Evolutionary conservation across 495 filamentous ascomycete species (phyloP), one percentile per base, ranked within the genome.

Genomic region (Echria macrotheca): DNA sequence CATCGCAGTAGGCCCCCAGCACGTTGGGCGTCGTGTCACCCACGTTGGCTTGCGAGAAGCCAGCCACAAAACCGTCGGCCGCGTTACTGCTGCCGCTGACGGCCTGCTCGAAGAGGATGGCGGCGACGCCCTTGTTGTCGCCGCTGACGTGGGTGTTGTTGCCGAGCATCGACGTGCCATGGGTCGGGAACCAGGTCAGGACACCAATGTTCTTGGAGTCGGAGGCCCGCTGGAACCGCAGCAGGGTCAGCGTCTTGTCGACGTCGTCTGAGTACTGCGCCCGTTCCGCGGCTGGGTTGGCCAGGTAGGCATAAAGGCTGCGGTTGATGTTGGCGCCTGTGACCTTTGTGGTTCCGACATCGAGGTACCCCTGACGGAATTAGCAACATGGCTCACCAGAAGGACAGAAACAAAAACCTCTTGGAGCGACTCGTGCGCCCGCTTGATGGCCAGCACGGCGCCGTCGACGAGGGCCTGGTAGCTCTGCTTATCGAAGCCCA

Each of bases 101-200:
- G 37, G 79, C 84, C 56, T 87, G 77, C 62, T 98, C 91, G 49
- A 96, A 87, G 5, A 93, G 67, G 54, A 83, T 82, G 1, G 91
- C 91, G 15, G 91, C 93, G 4, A 95, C 89, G 11, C 91, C 91
- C 67, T 98, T 98, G 65, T 98, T 98, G 63, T 98, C 91, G 8
- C 89, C 93, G 3, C 89, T 83, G 36, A 95, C 81, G 10, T 96
- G 69, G 5, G 89, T 96, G 61, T 98, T 96, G 65, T 98, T 96
- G 47, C 86, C 85, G 37, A 90, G 80, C 72, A 96, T 77, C 5
- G 87, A 91, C 0, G 91, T 98, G 10, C 93, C 93, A 59, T 98
- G 91, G 8, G 89, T 88, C 7, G 91, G 84, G 61, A 96, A 96
- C 87, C 90, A 98, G 11, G 87, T 95, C 40, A 98, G 59, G 2